Evolutionary conservation across 306 rosid genomes (phyloP).

Genomic region (Psophocarpus tetragonolobus): DNA sequence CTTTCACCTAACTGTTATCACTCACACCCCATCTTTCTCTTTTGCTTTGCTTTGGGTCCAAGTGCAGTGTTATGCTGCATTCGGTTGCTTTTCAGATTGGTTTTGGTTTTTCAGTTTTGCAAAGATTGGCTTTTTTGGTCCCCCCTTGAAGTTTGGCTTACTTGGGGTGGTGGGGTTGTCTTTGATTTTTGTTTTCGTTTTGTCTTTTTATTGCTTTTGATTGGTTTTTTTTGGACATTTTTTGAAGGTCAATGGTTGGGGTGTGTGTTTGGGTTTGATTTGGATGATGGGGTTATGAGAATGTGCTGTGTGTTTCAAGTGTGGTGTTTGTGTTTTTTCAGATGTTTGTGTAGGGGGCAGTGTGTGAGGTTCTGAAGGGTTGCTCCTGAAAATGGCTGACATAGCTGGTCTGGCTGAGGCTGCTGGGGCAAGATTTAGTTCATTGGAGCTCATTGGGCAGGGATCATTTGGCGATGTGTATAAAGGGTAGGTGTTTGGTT

Average conservation of each 20-base stretch:
- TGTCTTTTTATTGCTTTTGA: not conserved
- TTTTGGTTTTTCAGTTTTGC: not conserved
- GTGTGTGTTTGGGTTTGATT: constrained; percentile 36
- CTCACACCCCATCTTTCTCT: constrained; percentile 11
- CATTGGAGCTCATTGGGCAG: constrained; percentile 86
- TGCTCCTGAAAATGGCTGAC: constrained; percentile 65
- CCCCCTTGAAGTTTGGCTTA: not conserved
- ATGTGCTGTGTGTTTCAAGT: constrained; percentile 16
- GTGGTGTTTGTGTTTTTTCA: constrained; percentile 38
- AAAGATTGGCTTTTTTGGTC: not conserved
- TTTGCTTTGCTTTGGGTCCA: constrained; percentile 71
- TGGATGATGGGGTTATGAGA: constrained; percentile 32
- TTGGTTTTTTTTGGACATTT: constrained; percentile 15
- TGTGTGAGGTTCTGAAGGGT: constrained; percentile 40
- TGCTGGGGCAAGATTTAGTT: constrained; percentile 78
- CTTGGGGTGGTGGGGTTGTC: constrained; percentile 26
- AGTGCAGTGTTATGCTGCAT: constrained; percentile 49
- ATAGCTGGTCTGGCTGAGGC: constrained; percentile 71
- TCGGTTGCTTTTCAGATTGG: constrained; percentile 13
- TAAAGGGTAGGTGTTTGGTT: constrained; percentile 66
- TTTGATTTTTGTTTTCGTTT: constrained; percentile 1
- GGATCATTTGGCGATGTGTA: constrained; percentile 95
- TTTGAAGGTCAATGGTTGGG: constrained; percentile 17
- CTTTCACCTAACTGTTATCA: constrained; percentile 47
- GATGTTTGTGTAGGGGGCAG: constrained; percentile 35